Evolutionary conservation across 441 rosid genomes (phyloP), one percentile per base, ranked within the genome.

Genomic region (Flueggea neowawraea): DNA sequence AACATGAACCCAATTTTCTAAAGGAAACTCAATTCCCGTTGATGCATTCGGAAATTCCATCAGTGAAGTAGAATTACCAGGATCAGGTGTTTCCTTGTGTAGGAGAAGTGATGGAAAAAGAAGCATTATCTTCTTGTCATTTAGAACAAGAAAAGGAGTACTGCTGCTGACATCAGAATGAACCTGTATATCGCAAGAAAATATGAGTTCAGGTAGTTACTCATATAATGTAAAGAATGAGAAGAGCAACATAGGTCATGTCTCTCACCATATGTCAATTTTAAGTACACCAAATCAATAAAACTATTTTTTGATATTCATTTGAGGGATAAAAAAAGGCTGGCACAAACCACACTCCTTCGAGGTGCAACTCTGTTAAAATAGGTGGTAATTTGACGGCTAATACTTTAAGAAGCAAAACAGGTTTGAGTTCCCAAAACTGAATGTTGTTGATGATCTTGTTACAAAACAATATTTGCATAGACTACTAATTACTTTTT

Each of bases 1-100:
- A 49, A 86, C 83, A 72, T 86, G 96, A 55, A 80, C 66, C 96
- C 96, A 86, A 67, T 74, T 80, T 53, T 74, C 82, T 52, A 77
- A 70, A 57, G 88, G 82, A 61, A 80, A 73, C 69, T 75, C 82
- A 55, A 47, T 44, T 32, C 58, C 69, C 57, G 69, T 61, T 12
- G 83, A 78, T 56, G 80, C 74, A 45, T 77, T 67, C 6, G 65
- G 74, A 63, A 69, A 67, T 66, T 79, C 79, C 2, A 60, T 65
- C 73, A 67, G 55, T 4, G 76, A 62, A 67, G 64, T 45, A 55
- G 78, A 62, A 67, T 68, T 67, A 28, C 63, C 62, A 62, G 75
- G 64, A 57, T 75, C 76, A 58, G 74, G 75, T 57, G 76, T 74
- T 74, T 79, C 82, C 44, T 79, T 62, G 55, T 52, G 76, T 32